Evolutionary conservation across 257 asterid species (phyloP).

Genomic region (Capsicum pubescens): DNA sequence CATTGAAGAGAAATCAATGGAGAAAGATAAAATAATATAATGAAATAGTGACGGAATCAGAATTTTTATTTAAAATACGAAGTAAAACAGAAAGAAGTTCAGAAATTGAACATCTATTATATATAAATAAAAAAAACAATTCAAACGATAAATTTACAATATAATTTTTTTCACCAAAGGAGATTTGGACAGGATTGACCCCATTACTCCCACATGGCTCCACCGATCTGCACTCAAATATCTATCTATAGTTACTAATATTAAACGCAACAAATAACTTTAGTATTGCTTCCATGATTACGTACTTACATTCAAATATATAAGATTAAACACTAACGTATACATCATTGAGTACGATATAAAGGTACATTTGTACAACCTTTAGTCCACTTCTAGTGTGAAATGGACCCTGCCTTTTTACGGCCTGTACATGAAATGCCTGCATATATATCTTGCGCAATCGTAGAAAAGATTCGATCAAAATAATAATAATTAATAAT

Average conservation of each 20-base stretch:
- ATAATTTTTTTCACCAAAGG: no score
- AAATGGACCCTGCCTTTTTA: neutral
- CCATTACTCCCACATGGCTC: no score
- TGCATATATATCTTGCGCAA: neutral
- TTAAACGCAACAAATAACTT: neutral
- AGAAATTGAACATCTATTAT: no score
- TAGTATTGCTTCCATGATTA: neutral
- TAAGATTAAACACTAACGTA: neutral
- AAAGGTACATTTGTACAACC: constrained; percentile 4
- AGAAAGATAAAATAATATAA: neutral
- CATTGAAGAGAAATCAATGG: neutral
- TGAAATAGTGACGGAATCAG: no score
- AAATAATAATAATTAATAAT: neutral
- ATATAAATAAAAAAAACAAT: no score
- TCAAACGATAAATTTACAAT: no score
- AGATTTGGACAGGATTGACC: no score
- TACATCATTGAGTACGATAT: neutral
- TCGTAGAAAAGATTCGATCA: neutral
- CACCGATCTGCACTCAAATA: no score
- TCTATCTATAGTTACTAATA: neutral
- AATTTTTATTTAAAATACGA: no score
- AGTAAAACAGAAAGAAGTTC: no score
- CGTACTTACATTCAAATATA: neutral
- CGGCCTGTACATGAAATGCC: neutral
- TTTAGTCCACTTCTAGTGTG: neutral